Conservation (phyloP, 306 rosid genomes). For the Casuarina equisetifolia region DNA sequence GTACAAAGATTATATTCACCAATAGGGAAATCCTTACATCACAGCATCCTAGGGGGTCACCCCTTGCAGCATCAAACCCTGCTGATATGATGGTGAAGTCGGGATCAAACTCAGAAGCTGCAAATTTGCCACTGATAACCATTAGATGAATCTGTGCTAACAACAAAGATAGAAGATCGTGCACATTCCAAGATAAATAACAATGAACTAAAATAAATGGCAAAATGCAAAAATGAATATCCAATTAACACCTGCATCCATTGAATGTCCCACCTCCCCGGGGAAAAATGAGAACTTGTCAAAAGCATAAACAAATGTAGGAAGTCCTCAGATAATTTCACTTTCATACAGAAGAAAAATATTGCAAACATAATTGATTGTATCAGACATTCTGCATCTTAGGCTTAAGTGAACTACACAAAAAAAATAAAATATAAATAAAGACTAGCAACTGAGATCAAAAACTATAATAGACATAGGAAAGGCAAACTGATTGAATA, state of each 20-base stretch:
- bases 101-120: slow-evolving; percentile 90
- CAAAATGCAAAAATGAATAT: slow-evolving; percentile 4
- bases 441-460: background rate
- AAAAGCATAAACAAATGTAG: background rate
- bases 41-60: slow-evolving; percentile 95
- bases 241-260: background rate
- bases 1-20: background rate
- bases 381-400: slow-evolving; percentile 1
- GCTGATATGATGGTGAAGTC: slow-evolving; percentile 96
- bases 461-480: background rate
- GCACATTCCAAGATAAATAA: slow-evolving; percentile 2
- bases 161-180: slow-evolving; percentile 15
- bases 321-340: background rate
- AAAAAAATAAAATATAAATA: background rate
- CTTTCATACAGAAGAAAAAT: background rate
- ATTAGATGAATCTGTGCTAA: slow-evolving; percentile 14
- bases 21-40: slow-evolving; percentile 58
- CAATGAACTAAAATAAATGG: background rate
- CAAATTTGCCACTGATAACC: slow-evolving; percentile 29
- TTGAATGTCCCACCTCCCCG: background rate
- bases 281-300: background rate
- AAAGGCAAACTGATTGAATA: background rate
- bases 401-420: background rate
- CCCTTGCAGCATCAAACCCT: slow-evolving; percentile 99
- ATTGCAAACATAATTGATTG: background rate